Conservation (phyloP, 805 yeast species). For the Clavispora vitiphila region DNA sequence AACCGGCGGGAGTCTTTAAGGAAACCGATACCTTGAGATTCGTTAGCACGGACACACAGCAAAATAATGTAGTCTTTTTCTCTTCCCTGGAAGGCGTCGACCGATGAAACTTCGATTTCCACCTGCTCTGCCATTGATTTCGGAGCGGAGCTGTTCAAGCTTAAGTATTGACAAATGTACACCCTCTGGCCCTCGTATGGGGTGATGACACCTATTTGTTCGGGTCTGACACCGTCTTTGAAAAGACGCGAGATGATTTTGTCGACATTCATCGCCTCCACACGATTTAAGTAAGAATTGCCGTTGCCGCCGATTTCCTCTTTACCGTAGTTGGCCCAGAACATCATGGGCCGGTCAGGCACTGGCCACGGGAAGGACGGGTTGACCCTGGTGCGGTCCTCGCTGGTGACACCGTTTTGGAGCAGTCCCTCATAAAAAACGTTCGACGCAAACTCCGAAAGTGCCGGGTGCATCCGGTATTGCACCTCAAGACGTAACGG, state of each 20-base stretch:
- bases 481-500: conserved; percentile 89
- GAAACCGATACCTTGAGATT: conserved; percentile 36
- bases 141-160: conserved; percentile 43
- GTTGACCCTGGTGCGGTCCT: conserved; percentile 52
- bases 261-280: conserved; percentile 87
- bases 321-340: conserved; percentile 85
- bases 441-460: conserved; percentile 83
- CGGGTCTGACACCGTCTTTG: conserved; percentile 71
- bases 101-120: conserved; percentile 73
- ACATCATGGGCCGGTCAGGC: conserved; percentile 84
- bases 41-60: conserved; percentile 42
- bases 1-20: conserved; percentile 40
- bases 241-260: conserved; percentile 68
- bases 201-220: conserved; percentile 78
- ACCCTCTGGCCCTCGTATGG: conserved; percentile 95
- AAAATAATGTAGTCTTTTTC: conserved; percentile 41
- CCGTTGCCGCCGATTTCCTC: conserved; percentile 86
- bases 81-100: conserved; percentile 42
- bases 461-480: conserved; percentile 89
- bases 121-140: conserved; percentile 55
- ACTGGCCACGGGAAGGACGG: conserved; percentile 90
- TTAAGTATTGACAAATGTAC: conserved; percentile 73
- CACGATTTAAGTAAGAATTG: conserved; percentile 74
- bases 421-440: conserved; percentile 90
- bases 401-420: conserved; percentile 85